Evolutionary conservation across 148 eudicot genomes (phyloP).

Genomic region (Simmondsia chinensis): DNA sequence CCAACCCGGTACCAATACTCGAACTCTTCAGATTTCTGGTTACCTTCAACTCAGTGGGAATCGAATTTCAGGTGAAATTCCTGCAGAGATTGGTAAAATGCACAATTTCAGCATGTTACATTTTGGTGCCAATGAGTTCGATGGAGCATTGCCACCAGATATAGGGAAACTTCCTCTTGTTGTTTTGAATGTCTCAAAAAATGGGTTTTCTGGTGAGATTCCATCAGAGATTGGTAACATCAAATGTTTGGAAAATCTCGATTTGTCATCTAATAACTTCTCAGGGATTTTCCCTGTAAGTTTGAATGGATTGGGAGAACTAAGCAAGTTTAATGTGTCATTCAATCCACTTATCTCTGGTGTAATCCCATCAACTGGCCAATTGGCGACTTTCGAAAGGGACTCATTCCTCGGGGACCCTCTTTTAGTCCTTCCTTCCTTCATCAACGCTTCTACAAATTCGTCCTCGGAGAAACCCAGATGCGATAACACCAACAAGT

Average conservation of each 20-base stretch:
- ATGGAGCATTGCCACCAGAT: slow-evolving; percentile 53
- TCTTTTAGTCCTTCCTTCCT: slow-evolving; percentile 43
- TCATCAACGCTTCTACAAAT: slow-evolving; percentile 23
- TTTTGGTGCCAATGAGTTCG: slow-evolving; percentile 46
- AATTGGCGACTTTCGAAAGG: slow-evolving; percentile 71
- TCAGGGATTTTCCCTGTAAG: slow-evolving; percentile 69
- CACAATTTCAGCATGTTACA: slow-evolving; percentile 72
- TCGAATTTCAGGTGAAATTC: slow-evolving; percentile 53
- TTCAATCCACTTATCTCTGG: slow-evolving; percentile 70
- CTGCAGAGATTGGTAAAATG: slow-evolving; percentile 68
- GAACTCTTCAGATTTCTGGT: slow-evolving; percentile 47
- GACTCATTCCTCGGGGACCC: slow-evolving; percentile 72
- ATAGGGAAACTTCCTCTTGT: slow-evolving; percentile 48
- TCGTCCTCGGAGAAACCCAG: background rate
- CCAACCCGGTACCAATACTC: slow-evolving; percentile 26
- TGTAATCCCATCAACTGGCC: slow-evolving; percentile 65
- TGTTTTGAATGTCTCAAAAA: slow-evolving; percentile 57
- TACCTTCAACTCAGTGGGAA: slow-evolving; percentile 78
- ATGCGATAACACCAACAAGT: background rate
- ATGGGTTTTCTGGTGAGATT: slow-evolving; percentile 53
- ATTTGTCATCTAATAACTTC: slow-evolving; percentile 78
- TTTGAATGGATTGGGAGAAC: slow-evolving; percentile 42
- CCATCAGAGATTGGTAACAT: slow-evolving; percentile 51
- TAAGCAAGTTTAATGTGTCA: slow-evolving; percentile 81
- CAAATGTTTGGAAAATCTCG: slow-evolving; percentile 69